Base-by-base conservation (phyloP, 2,329 filamentous ascomycete genomes). In the Leptodontidium sp. region DNA sequence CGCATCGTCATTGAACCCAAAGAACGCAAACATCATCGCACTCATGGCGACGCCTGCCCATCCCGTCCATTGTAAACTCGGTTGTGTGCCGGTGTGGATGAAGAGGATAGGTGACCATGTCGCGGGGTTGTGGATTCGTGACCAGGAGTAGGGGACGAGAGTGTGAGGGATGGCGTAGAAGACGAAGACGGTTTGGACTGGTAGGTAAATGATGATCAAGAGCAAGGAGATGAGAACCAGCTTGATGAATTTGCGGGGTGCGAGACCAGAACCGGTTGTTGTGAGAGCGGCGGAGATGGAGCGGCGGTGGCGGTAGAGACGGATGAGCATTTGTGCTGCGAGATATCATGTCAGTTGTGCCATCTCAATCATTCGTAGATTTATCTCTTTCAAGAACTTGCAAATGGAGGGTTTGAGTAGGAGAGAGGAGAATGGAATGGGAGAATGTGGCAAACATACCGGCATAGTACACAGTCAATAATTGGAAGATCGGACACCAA, bases 1-100 rank as follows among this genome's bases (percentile, higher is more conserved):
- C 0, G 89, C 89, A 74, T 92, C 90, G 32, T 80, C 81, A 38
- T 89, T 90, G 17, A 88, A 84, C 9, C 90, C 90, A 72, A 91
- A 91, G 74, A 90, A 86, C n/a, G 85, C 64, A 75, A 91, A 91
- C 14, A 88, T 78, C 32, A 88, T 68, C 68, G 86, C 83, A 0
- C 86, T 87, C 3, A 84, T 80, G 0, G 75, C 82, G 11, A 90
- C 79, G 58, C 86, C 83, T 24, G 86, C 81, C 87, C 87, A 92
- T 38, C 85, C 83, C 74, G 90, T 86, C 68, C 85, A 85, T 61
- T 77, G 75, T 2, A 49, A 86, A 79, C 1, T 71, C 11, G 45
- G 86, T 83, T 50, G 59, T 35, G 75, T 79, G 47, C 35, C 68
- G 1, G 26, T 82, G 80, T 1, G 81, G 81, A 1, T 85, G 68